Evolutionary conservation across 768 basidiomycete species (phyloP), one percentile per base, ranked within the genome.

Genomic region (Suillus hirtellus): DNA sequence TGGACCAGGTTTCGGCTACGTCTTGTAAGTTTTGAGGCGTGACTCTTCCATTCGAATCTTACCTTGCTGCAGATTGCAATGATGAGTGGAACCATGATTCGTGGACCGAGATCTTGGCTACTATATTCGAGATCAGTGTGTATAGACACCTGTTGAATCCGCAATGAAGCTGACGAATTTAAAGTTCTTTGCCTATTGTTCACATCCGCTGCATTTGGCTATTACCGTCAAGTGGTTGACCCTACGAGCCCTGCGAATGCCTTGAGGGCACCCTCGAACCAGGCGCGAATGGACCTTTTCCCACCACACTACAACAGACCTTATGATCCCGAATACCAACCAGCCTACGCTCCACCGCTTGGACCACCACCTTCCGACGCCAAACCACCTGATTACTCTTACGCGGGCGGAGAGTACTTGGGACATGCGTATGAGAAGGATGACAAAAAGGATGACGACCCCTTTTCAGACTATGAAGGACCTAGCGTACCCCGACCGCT

Each of bases 141-240:
- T 73, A 17, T 42, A 5, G 43, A 52, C 11, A 34, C 38, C 1
- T 42, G 7, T 43, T n/a, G 40, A 15, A 9, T 35, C 12, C 42
- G 43, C 31, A 3, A n/a, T 9, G 11, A 65, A 24, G 6, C 3
- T 63, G 1, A 63, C 27, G 7, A 37, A 21, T 15, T 63, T 24
- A 2, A 67, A 90, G 88, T 86, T 55, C 68, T 90, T 54, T 80
- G 82, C 50, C 67, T 79, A 43, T 71, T 93, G 64, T 92, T 93
- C 80, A 82, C 84, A n/a, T 66, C 81, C 55, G 68, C 91, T 67
- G 84, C 87, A 2, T 89, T 89, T 71, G 80, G 82, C 15, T 95
- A 88, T 78, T 87, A 89, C 70, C 87, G 88, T 27, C 93, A 95
- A 75, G 70, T 86, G 1, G 81, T 87, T 40, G 89, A 93, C 72